These are phyloP conservation scores for Alternaria panax DNA, from an alignment of 2,329 filamentous ascomycete species.

Conservation along the genomic window DNA sequence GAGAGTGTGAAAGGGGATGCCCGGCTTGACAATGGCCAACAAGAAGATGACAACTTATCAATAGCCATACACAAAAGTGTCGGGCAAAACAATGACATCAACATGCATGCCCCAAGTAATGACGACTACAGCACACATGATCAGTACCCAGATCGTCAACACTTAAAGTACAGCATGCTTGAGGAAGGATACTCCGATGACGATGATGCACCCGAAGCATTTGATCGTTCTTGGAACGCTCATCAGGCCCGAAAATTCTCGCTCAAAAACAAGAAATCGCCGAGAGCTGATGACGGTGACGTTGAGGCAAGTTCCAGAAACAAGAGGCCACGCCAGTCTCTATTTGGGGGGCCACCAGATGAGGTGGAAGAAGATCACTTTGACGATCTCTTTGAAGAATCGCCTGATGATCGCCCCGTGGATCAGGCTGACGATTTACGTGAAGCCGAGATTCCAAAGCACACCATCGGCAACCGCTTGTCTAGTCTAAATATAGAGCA, in stretches of 20 bases:
- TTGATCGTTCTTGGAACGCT: conserved; percentile 13
- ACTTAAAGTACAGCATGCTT: conserved; percentile 7
- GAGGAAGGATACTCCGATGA: conserved; percentile 24
- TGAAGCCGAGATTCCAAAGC: background rate
- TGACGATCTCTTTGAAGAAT: background rate
- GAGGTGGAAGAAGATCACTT: background rate
- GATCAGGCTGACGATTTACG: background rate
- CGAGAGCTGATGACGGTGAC: conserved; percentile 6
- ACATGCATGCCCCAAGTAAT: background rate
- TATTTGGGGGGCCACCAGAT: conserved; percentile 21
- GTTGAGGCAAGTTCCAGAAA: conserved; percentile 3
- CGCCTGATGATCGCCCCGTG: background rate
- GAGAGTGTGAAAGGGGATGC: background rate
- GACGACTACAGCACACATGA: background rate
- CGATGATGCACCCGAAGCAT: conserved; percentile 16
- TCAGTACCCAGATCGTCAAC: background rate
- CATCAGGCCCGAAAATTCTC: conserved; percentile 4
- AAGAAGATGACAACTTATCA: background rate
- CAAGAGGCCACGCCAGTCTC: conserved; percentile 25
- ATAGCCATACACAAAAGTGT: background rate
- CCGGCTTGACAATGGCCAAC: background rate
- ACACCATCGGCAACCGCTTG: conserved; percentile 17
- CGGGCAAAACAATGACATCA: background rate
- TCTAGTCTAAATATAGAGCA: conserved; percentile 23
- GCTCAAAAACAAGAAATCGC: conserved; percentile 13